phyloP scores from a whole-genome alignment of 169 alveolate genomes.

The Plasmodium sp. region DNA sequence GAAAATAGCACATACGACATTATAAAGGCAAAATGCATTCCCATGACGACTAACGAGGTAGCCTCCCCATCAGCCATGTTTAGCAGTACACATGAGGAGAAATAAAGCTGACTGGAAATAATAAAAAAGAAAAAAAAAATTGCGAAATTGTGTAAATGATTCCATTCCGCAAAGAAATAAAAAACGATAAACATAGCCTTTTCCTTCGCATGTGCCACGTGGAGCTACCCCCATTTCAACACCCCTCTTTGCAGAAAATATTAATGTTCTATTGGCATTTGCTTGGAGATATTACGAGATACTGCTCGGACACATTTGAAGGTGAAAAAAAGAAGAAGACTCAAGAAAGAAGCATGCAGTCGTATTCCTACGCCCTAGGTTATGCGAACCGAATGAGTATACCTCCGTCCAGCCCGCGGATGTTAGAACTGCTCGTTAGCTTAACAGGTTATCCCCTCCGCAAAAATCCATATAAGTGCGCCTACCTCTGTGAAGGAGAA shows the following conservation, averaged over 20 bases:
- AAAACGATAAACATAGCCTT: neutral
- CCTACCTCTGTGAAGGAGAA: neutral
- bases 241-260: conserved; percentile 35
- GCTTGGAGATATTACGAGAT: conserved; percentile 72
- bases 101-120: neutral
- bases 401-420: conserved; percentile 61
- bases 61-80: neutral
- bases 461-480: neutral
- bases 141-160: too few species aligned
- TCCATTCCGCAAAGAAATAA: neutral
- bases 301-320: conserved; percentile 52
- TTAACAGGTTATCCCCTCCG: conserved; percentile 49
- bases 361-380: conserved; percentile 56
- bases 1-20: conserved; percentile 32
- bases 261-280: conserved; percentile 70
- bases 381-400: conserved; percentile 62
- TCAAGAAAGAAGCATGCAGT: conserved; percentile 69
- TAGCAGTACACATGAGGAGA: neutral
- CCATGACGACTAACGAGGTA: conserved; percentile 66
- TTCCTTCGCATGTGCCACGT: neutral
- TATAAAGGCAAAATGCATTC: conserved; percentile 58
- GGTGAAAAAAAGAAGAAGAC: conserved; percentile 18
- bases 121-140: neutral
- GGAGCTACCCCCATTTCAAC: neutral
- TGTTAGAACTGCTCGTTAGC: conserved; percentile 64